Evolutionary conservation across 257 asterid species (phyloP), one percentile per base, ranked within the genome.

Genomic region (Solanum pimpinellifolium): DNA sequence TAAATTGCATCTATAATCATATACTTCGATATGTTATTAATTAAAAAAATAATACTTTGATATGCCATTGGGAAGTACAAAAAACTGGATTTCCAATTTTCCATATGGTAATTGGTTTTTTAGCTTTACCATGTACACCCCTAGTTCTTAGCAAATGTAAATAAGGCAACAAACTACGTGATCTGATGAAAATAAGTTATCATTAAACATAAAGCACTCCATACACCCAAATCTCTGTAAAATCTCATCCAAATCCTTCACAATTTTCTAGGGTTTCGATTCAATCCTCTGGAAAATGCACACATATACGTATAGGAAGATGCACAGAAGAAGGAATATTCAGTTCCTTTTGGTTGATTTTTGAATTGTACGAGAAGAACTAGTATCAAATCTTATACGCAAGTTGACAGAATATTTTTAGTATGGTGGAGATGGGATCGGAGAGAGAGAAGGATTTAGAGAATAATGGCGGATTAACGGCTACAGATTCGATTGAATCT

Each of bases 401-500:
- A 69, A 29, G 74, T 65, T 65, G 72, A 33, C 33, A 65, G 44
- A 72, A 9, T 16, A 73, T 73, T 46, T 66, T 82, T 73, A 88
- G 41, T 89, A 92, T 90, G 98, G 89, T 93, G 94, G 94, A 90
- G 90, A 98, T 92, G 88, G 98, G 98, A 93, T 96, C 98, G 91
- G 98, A 94, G 93, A 92, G 89, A 96, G 25, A 72, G n/a, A 33
- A 33, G 81, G 12, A 46, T 46, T 15, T 23, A 9, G 42, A 80
- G 68, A 47, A 90, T 87, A 91, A 92, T 85, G 96, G 92, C 84
- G 94, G 98, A 39, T 87, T 93, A 65, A 90, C 92, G 35, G 96
- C 99, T 68, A 91, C 96, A 94, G 99, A 96, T 89, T 97, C 99
- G 83, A 83, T 90, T 88, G 99, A 97, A 91, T 96, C 97, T 82